Percentiles rank a stretch among this genome's conserved stretches.
Conservation (phyloP, 2,329 filamentous ascomycete genomes). For the Fusarium floridanum region DNA sequence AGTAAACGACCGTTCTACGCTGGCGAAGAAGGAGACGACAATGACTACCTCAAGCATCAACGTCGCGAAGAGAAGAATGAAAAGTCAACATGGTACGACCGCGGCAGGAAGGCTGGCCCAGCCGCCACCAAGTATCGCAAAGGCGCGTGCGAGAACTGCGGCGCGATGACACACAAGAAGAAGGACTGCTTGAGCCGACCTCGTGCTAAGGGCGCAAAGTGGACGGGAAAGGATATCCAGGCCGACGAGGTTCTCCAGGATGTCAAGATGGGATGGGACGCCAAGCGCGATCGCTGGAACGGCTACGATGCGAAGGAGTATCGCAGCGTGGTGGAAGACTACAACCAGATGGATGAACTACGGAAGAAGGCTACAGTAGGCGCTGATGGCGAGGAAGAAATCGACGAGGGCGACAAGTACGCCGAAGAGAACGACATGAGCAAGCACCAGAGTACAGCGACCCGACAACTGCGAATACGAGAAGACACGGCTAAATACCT, state of each 20-base stretch:
- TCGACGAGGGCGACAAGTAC: slow-evolving; percentile 78
- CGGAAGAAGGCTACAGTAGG: slow-evolving; percentile 65
- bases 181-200: slow-evolving; percentile 94
- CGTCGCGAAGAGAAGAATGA: slow-evolving; percentile 73
- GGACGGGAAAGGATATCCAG: slow-evolving; percentile 93
- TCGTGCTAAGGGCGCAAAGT: slow-evolving; percentile 89
- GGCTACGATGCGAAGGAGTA: slow-evolving; percentile 95
- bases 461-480: slow-evolving; percentile 88
- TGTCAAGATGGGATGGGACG: slow-evolving; percentile 92
- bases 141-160: slow-evolving; percentile 98
- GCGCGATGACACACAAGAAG: slow-evolving; percentile 94
- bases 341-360: slow-evolving; percentile 85
- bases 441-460: slow-evolving; percentile 89
- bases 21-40: slow-evolving; percentile 79
- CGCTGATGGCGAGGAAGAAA: slow-evolving; percentile 64
- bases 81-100: slow-evolving; percentile 91
- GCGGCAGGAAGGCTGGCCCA: slow-evolving; percentile 84
- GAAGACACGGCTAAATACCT: slow-evolving; percentile 99
- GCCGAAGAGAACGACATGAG: slow-evolving; percentile 98
- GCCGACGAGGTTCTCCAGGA: slow-evolving; percentile 91
- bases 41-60: slow-evolving; percentile 97
- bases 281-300: slow-evolving; percentile 97
- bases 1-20: slow-evolving; percentile 98
- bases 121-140: slow-evolving; percentile 97
- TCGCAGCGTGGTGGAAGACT: slow-evolving; percentile 87